These are phyloP conservation scores for Jatropha multifida DNA, from an alignment of 441 rosid species.

Conservation along the genomic window DNA sequence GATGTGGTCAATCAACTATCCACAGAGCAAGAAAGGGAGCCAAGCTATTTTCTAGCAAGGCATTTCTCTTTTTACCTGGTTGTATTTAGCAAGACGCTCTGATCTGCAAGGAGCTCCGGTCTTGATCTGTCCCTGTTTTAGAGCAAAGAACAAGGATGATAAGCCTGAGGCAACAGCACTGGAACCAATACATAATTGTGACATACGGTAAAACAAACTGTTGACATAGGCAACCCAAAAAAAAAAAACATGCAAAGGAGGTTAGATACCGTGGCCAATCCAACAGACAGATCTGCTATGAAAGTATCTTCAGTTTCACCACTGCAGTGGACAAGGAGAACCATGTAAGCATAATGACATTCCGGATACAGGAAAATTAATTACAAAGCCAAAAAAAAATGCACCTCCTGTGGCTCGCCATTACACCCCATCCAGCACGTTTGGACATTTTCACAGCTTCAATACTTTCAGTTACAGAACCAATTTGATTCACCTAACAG, in stretches of 20 bases:
- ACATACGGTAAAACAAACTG: neutral
- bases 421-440: constrained; percentile 94
- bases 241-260: neutral
- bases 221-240: neutral
- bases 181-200: neutral
- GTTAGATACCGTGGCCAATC: constrained; percentile 73
- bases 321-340: constrained; percentile 47
- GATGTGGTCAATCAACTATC: neutral
- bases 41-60: neutral
- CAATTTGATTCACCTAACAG: constrained; percentile 91
- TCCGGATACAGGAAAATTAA: neutral
- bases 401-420: constrained; percentile 81
- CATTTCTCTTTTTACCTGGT: constrained; percentile 50
- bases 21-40: neutral
- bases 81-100: constrained; percentile 89
- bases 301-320: constrained; percentile 99
- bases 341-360: neutral
- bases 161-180: too few species aligned
- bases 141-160: neutral
- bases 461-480: constrained; percentile 90
- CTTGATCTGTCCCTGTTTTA: constrained; percentile 84
- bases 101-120: constrained; percentile 99
- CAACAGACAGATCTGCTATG: constrained; percentile 91
- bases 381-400: neutral
- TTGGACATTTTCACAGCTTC: constrained; percentile 99